phyloP scores from a whole-genome alignment of 495 filamentous ascomycete species.

The Amorphotheca resinae region DNA sequence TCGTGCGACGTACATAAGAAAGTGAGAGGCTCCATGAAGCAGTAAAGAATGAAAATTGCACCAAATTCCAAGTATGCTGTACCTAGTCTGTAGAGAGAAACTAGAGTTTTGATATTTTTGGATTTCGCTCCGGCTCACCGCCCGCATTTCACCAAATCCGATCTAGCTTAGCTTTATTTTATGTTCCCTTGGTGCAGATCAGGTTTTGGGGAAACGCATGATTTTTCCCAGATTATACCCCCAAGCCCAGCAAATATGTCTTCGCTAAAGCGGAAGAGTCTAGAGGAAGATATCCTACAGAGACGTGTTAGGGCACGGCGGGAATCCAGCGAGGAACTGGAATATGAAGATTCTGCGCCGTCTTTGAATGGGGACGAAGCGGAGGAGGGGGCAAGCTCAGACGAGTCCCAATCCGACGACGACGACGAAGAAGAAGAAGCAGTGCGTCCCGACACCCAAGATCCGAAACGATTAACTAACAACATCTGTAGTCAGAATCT shows the following conservation, averaged over 20 bases:
- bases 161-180: background rate
- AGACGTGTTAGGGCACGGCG: conserved; percentile 45
- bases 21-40: background rate
- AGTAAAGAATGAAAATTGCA: too few relatives aligned
- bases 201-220: background rate
- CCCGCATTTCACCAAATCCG: background rate
- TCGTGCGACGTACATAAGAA: background rate
- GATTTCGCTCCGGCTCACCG: too few relatives aligned
- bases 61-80: too few relatives aligned
- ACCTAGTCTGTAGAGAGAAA: too few relatives aligned
- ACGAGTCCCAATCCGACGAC: background rate
- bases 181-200: too few relatives aligned
- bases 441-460: background rate
- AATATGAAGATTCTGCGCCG: conserved; percentile 23
- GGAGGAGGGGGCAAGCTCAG: conserved; percentile 16
- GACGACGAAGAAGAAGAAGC: conserved; percentile 4
- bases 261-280: conserved; percentile 15
- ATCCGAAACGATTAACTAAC: background rate
- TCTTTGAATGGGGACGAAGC: conserved; percentile 16
- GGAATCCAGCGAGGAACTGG: conserved; percentile 42
- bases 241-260: conserved; percentile 24
- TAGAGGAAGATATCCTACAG: conserved; percentile 32
- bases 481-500: conserved; percentile 7
- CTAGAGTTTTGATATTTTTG: too few relatives aligned
- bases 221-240: background rate